Conservation (phyloP, 441 rosid genomes). For the Erodium moschatum region DNA sequence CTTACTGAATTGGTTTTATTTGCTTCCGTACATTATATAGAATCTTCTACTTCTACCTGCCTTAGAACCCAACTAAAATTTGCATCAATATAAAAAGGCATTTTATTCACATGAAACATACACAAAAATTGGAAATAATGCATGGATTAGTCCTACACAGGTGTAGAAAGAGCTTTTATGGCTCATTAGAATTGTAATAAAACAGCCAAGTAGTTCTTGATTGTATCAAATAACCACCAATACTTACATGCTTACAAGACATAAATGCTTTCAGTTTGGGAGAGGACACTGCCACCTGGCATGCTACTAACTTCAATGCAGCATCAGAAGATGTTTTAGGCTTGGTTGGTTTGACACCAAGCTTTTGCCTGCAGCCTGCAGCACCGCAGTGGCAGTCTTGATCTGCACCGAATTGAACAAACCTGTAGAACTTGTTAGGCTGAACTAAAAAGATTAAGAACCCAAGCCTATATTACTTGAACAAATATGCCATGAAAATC, state of each 20-base stretch:
- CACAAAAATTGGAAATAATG: background rate
- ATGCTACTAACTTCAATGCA: conserved; percentile 48
- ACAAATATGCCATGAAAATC: too few relatives aligned
- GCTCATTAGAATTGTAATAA: background rate
- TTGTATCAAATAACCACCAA: conserved; percentile 14
- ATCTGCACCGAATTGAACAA: conserved; percentile 99
- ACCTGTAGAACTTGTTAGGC: conserved; percentile 71
- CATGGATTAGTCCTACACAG: background rate
- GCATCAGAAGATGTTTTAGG: conserved; percentile 61
- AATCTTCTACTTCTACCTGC: background rate
- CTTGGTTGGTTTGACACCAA: conserved; percentile 83
- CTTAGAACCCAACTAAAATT: too few relatives aligned
- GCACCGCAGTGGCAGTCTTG: conserved; percentile 98
- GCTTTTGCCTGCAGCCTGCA: conserved; percentile 61
- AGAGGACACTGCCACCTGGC: conserved; percentile 55
- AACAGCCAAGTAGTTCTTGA: conserved; percentile 7
- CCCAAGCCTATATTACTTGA: background rate
- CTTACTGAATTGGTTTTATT: background rate
- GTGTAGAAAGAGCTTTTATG: background rate
- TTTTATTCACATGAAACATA: background rate
- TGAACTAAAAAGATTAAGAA: conserved; percentile 18
- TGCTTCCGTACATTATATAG: background rate
- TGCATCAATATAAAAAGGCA: too few relatives aligned
- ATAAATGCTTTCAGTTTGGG: conserved; percentile 40
- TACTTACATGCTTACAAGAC: conserved; percentile 39